Base-by-base conservation (phyloP, 768 basidiomycete species). In the Boletus insuetus region DNA sequence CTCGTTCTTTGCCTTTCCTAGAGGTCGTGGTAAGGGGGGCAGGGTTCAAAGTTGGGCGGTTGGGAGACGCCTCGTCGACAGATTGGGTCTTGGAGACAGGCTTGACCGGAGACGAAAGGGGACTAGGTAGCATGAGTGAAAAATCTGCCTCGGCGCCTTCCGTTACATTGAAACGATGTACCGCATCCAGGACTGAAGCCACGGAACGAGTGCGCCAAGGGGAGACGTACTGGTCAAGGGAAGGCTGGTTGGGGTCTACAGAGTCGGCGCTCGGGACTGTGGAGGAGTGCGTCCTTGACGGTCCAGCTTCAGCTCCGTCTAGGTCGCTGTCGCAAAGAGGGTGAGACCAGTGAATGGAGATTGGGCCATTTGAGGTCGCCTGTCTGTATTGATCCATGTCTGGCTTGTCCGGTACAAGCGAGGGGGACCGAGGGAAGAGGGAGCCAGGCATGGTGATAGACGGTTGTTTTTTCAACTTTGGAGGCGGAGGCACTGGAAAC, bases 401-500 rank as follows among this genome's bases (percentile, higher is more conserved):
- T 22, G 17, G 38, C 20, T 74, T 74, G 26, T 68, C 66, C 8
- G 84, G 82, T 31, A 83, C 73, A 13, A 83, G 73, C n/a, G 88
- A 88, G 0, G 82, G 78, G 0, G 90, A 89, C 10, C 87, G 83
- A 6, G 88, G 82, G 64, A 84, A 89, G 13, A 92, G 79, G 1
- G 90, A 81, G 9, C 89, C 90, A 20, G 89, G 90, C 89, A 92
- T 92, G 1, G 83, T 84, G 0, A 79, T 63, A 3, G 82, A 82
- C 9, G 72, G 71, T n/a, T 68, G 58, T 40, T 63, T 70, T 35
- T 53, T 68, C 46, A 70, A 39, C 49, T 44, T 72, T 13, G 67
- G 75, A 14, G 69, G 69, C 1, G 73, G 69, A 22, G 74, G 68
- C 3, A 68, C 64, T 20, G 20, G 54, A 38, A 64, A 58, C 4